Conservation (phyloP, 257 asterid species). For the Eustoma russellianum region DNA sequence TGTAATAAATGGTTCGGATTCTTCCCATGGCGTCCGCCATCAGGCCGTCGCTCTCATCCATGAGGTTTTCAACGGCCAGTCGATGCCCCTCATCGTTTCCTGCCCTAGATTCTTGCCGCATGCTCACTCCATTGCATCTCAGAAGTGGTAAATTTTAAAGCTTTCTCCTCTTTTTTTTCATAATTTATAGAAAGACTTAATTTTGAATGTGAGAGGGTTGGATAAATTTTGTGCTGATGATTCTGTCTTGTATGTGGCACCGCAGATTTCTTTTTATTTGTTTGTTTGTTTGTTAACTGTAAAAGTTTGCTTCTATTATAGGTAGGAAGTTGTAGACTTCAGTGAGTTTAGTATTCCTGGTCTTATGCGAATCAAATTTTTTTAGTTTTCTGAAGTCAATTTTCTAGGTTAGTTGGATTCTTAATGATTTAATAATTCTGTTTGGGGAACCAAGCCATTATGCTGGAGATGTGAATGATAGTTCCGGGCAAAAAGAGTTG, state of each 20-base stretch:
- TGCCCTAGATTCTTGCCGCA: constrained; percentile 21
- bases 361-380: not conserved
- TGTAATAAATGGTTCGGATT: constrained; percentile 50
- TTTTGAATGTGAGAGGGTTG: not conserved
- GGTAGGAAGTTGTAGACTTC: no score
- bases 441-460: no score
- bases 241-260: not conserved
- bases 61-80: constrained; percentile 33
- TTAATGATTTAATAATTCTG: no score
- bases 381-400: no score
- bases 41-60: constrained; percentile 67
- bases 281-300: no score
- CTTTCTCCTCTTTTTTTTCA: no score
- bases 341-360: not conserved
- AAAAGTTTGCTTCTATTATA: not conserved
- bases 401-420: no score
- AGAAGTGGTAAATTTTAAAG: constrained; percentile 36
- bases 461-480: no score
- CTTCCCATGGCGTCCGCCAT: constrained; percentile 83
- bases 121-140: constrained; percentile 29
- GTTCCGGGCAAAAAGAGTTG: no score
- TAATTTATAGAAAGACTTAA: not conserved
- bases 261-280: no score
- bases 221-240: not conserved
- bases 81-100: constrained; percentile 32